Evolutionary conservation across 2,329 filamentous ascomycete species (phyloP).

Genomic region (Alternaria brassicicola): DNA sequence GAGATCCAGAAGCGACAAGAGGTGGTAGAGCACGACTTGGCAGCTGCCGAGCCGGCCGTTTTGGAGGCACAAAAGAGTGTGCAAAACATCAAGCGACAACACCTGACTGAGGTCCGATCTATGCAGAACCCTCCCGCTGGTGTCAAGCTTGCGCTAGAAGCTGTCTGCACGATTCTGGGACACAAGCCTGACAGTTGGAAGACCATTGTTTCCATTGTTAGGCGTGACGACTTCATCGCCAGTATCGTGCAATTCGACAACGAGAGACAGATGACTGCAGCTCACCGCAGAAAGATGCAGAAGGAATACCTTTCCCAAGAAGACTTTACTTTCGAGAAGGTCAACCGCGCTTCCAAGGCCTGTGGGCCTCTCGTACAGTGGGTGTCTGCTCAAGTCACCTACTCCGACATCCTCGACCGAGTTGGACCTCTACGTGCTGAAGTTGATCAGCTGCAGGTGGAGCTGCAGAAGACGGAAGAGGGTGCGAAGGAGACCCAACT

Average conservation of each 20-base stretch:
- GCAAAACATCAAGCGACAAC: constrained; percentile 97
- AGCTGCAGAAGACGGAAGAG: constrained; percentile 89
- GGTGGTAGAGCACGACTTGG: constrained; percentile 85
- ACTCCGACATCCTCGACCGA: constrained; percentile 94
- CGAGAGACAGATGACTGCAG: constrained; percentile 88
- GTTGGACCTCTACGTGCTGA: constrained; percentile 92
- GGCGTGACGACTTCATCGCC: constrained; percentile 94
- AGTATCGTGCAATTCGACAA: constrained; percentile 98
- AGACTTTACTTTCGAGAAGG: constrained; percentile 94
- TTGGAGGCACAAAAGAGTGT: constrained; percentile 93
- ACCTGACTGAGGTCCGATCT: constrained; percentile 94
- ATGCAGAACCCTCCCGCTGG: constrained; percentile 92
- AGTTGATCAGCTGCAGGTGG: constrained; percentile 83
- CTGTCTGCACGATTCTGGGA: constrained; percentile 93
- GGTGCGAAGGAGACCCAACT: constrained; percentile 90
- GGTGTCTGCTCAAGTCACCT: constrained; percentile 95
- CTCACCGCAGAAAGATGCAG: constrained; percentile 84
- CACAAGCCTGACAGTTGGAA: constrained; percentile 93
- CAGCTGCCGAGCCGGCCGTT: constrained; percentile 90
- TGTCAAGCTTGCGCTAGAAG: constrained; percentile 90
- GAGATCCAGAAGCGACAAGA: constrained; percentile 83
- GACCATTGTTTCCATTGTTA: constrained; percentile 83
- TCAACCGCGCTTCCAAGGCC: constrained; percentile 94
- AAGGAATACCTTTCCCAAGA: constrained; percentile 90
- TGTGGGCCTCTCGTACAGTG: constrained; percentile 97